Percentiles rank a stretch among this genome's conserved stretches.
phyloP scores from a whole-genome alignment of 2,329 filamentous ascomycete genomes.

The Pyrenophora tritici-repentis region DNA sequence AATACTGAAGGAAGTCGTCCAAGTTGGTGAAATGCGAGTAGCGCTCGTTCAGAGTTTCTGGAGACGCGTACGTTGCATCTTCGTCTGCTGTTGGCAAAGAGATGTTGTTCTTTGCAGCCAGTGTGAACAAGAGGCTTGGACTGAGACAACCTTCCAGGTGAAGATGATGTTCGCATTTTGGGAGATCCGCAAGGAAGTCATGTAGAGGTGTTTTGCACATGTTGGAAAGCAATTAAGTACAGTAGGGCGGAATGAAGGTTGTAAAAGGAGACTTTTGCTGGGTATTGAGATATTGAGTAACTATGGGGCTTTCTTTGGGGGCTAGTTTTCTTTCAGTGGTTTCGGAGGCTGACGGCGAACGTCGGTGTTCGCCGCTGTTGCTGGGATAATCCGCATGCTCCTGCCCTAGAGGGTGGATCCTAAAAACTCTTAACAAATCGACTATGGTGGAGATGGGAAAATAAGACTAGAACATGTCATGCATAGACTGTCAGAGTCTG shows the following conservation, averaged over 20 bases:
- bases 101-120: slow-evolving; percentile 70
- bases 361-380: slow-evolving; percentile 7
- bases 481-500: too few relatives aligned
- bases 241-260: too few relatives aligned
- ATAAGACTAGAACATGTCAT: too few relatives aligned
- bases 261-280: too few relatives aligned
- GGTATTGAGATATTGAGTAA: neutral
- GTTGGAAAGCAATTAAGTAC: neutral
- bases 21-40: slow-evolving; percentile 72
- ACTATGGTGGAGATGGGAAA: neutral
- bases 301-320: neutral
- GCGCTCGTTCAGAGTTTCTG: slow-evolving; percentile 62
- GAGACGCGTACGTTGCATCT: slow-evolving; percentile 67
- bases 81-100: slow-evolving; percentile 55
- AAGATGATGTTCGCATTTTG: slow-evolving; percentile 82
- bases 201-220: slow-evolving; percentile 30
- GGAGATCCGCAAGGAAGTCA: slow-evolving; percentile 53
- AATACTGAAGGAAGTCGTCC: slow-evolving; percentile 78
- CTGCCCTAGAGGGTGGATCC: neutral
- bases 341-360: slow-evolving; percentile 1
- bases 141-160: slow-evolving; percentile 78
- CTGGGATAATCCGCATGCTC: slow-evolving; percentile 2
- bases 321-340: neutral
- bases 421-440: neutral
- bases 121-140: slow-evolving; percentile 69